These are phyloP conservation scores for Endocarpon pusillum DNA, from an alignment of 495 filamentous ascomycete species.

Conservation along the genomic window DNA sequence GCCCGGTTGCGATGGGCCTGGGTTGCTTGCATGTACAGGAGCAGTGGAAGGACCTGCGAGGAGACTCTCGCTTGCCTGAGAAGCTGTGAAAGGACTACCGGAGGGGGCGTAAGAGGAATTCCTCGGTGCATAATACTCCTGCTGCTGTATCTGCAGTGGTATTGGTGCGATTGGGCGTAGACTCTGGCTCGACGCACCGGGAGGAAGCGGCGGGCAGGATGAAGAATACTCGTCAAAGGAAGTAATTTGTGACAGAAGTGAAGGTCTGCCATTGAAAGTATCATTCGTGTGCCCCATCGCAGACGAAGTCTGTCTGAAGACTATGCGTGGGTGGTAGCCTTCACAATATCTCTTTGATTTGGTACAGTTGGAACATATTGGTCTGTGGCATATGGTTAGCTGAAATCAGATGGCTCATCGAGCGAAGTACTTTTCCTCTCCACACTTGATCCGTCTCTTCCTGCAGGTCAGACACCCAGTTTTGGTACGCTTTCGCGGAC, in stretches of 20 bases:
- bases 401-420: not conserved
- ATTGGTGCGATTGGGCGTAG: not conserved
- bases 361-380: conserved; percentile 77
- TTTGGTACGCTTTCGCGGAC: conserved; percentile 63
- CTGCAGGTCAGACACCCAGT: conserved; percentile 94
- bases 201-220: no score
- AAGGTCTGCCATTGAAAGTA: no score
- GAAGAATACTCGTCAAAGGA: no score
- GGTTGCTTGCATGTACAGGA: no score
- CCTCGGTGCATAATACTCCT: no score
- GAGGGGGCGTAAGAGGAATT: no score
- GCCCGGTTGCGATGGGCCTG: no score
- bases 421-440: conserved; percentile 60
- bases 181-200: not conserved
- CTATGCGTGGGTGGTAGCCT: conserved; percentile 80
- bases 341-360: conserved; percentile 90
- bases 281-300: not conserved
- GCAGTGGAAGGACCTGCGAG: no score
- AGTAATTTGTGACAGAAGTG: no score
- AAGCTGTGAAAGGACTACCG: no score
- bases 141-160: not conserved
- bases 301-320: conserved; percentile 53
- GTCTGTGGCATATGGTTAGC: no score
- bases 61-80: no score
- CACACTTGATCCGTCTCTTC: conserved; percentile 90